Evolutionary conservation across 2,329 filamentous ascomycete genomes (phyloP).

Genomic region (Dothistroma pini): DNA sequence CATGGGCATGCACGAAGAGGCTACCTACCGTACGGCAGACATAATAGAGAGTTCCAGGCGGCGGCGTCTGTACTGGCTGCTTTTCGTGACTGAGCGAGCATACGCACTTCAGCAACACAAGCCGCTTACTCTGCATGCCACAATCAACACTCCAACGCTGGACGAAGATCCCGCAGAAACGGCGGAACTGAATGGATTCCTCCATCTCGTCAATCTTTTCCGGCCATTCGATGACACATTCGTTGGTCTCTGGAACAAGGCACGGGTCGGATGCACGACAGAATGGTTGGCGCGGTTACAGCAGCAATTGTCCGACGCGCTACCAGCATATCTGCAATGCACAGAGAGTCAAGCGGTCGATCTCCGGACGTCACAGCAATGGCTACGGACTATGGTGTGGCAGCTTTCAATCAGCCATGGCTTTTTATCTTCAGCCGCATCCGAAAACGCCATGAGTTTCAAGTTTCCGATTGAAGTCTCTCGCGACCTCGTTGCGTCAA

Average conservation of each 20-base stretch:
- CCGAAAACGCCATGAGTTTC: conserved; percentile 59
- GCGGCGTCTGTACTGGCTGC: conserved; percentile 58
- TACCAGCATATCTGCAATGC: conserved; percentile 55
- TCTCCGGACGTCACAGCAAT: conserved; percentile 66
- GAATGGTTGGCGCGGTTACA: conserved; percentile 48
- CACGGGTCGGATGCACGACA: conserved; percentile 44
- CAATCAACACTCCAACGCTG: conserved; percentile 52
- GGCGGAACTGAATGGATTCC: conserved; percentile 56
- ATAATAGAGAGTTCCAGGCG: conserved; percentile 53
- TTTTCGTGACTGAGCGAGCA: conserved; percentile 61
- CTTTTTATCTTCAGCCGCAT: conserved; percentile 57
- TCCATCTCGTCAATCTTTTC: conserved; percentile 59
- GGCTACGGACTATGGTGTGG: conserved; percentile 69
- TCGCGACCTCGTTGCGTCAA: conserved; percentile 57
- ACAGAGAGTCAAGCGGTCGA: conserved; percentile 67
- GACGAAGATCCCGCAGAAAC: conserved; percentile 52
- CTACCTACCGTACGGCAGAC: conserved; percentile 48
- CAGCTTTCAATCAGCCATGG: conserved; percentile 65
- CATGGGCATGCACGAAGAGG: conserved; percentile 57
- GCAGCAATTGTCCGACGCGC: conserved; percentile 49
- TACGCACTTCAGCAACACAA: conserved; percentile 63
- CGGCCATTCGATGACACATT: conserved; percentile 62
- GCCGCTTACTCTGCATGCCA: conserved; percentile 59
- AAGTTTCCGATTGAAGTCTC: conserved; percentile 61
- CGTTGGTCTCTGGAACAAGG: conserved; percentile 62